Evolutionary conservation across 805 yeast species (phyloP).

Genomic region (Metschnikowia dekortorum): DNA sequence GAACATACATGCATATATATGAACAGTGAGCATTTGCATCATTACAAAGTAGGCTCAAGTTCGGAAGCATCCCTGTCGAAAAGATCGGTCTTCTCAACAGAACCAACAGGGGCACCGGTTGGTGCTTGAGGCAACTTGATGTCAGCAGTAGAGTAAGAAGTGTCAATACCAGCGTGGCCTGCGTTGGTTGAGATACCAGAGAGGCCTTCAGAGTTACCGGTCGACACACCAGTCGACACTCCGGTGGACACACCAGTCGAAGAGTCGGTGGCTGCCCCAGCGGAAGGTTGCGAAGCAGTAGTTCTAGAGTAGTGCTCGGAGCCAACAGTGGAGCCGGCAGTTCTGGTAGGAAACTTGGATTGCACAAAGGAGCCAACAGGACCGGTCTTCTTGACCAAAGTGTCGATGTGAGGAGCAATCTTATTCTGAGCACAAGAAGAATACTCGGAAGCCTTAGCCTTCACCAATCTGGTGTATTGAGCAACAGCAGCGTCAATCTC

Average conservation of each 20-base stretch:
- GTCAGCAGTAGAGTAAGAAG: constrained; percentile 3
- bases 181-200: not conserved
- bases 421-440: constrained; percentile 35
- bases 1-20: not conserved
- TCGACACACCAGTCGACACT: constrained; percentile 28
- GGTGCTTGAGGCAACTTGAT: constrained; percentile 39
- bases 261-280: constrained; percentile 21
- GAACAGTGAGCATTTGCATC: not conserved
- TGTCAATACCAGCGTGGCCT: constrained; percentile 1
- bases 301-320: constrained; percentile 16
- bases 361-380: constrained; percentile 62
- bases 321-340: constrained; percentile 68
- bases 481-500: constrained; percentile 68
- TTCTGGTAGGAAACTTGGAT: constrained; percentile 58
- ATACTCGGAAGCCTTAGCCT: constrained; percentile 46
- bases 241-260: constrained; percentile 32
- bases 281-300: constrained; percentile 4
- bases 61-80: constrained; percentile 7
- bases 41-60: constrained; percentile 9
- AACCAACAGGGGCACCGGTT: constrained; percentile 13
- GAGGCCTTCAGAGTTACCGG: not conserved
- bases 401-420: constrained; percentile 55
- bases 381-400: constrained; percentile 55
- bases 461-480: constrained; percentile 40
- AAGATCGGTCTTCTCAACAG: constrained; percentile 3